Evolutionary conservation across 768 basidiomycete genomes (phyloP).

Genomic region (Leccinum subgranulosum): DNA sequence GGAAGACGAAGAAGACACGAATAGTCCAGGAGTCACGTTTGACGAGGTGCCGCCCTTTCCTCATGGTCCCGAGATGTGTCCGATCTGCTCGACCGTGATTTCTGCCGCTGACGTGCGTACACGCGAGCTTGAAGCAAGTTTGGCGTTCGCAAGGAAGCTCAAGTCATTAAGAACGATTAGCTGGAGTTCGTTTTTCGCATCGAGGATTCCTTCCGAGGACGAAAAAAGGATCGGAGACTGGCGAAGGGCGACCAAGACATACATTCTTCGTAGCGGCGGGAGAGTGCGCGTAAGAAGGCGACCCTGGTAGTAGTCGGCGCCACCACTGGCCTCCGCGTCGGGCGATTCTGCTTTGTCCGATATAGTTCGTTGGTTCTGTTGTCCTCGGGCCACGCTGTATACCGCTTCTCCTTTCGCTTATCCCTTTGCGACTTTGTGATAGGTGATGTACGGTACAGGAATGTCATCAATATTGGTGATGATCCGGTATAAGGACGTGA

Average conservation of each 20-base stretch:
- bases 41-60: slow-evolving; percentile 25
- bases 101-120: slow-evolving; percentile 33
- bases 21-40: not conserved
- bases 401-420: not conserved
- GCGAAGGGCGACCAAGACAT: slow-evolving; percentile 36
- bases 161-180: slow-evolving; percentile 42
- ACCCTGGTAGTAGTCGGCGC: slow-evolving; percentile 32
- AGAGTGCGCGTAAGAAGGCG: slow-evolving; percentile 42
- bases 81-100: slow-evolving; percentile 33
- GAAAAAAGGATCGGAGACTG: slow-evolving; percentile 19
- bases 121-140: slow-evolving; percentile 47
- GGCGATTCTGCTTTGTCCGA: too few relatives aligned
- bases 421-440: not conserved
- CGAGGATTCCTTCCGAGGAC: slow-evolving; percentile 13
- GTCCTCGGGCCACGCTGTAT: not conserved
- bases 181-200: slow-evolving; percentile 52
- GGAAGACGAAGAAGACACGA: slow-evolving; percentile 14
- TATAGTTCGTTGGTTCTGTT: not conserved
- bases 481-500: not conserved
- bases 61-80: slow-evolving; percentile 33
- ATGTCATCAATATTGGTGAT: not conserved
- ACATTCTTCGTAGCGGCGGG: slow-evolving; percentile 39
- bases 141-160: slow-evolving; percentile 43
- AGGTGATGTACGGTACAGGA: not conserved
- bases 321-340: too few relatives aligned